Percentiles rank a stretch among this genome's conserved stretches.
Conservation (phyloP, 495 filamentous ascomycete species). For the Xylaria curta region DNA sequence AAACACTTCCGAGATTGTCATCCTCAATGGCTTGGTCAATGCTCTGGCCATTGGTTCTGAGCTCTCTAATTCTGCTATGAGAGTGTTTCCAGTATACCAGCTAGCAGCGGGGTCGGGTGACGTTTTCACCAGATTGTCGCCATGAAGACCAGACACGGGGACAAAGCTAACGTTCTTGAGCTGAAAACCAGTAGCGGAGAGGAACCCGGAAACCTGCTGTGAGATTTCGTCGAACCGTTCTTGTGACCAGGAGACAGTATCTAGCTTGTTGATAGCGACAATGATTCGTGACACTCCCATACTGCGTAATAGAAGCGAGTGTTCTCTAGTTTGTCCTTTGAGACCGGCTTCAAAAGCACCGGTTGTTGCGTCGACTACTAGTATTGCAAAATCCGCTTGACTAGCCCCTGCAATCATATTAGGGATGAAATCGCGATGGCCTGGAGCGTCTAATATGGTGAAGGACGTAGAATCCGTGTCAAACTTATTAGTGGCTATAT, state of each 20-base stretch:
- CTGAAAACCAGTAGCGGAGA: conserved; percentile 80
- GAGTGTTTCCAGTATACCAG: conserved; percentile 82
- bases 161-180: conserved; percentile 81
- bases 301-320: conserved; percentile 85
- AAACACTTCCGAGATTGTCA: conserved; percentile 78
- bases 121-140: conserved; percentile 79
- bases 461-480: conserved; percentile 85
- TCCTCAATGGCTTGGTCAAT: conserved; percentile 78
- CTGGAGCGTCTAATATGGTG: conserved; percentile 94
- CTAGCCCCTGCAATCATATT: conserved; percentile 98
- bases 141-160: conserved; percentile 85
- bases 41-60: conserved; percentile 74
- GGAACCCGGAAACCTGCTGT: conserved; percentile 81
- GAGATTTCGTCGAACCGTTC: conserved; percentile 84
- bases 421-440: conserved; percentile 93
- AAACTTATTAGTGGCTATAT: conserved; percentile 93
- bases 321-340: conserved; percentile 93
- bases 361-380: conserved; percentile 88
- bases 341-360: conserved; percentile 93
- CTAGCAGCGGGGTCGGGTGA: conserved; percentile 60
- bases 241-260: conserved; percentile 79
- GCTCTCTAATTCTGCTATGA: conserved; percentile 83
- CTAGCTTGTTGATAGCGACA: conserved; percentile 94
- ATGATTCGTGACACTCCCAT: conserved; percentile 90
- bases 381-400: conserved; percentile 93